Percentiles rank a stretch among this genome's conserved stretches.
Conservation (phyloP, 345 rosid genomes). For the Aquilaria yunnanensis region DNA sequence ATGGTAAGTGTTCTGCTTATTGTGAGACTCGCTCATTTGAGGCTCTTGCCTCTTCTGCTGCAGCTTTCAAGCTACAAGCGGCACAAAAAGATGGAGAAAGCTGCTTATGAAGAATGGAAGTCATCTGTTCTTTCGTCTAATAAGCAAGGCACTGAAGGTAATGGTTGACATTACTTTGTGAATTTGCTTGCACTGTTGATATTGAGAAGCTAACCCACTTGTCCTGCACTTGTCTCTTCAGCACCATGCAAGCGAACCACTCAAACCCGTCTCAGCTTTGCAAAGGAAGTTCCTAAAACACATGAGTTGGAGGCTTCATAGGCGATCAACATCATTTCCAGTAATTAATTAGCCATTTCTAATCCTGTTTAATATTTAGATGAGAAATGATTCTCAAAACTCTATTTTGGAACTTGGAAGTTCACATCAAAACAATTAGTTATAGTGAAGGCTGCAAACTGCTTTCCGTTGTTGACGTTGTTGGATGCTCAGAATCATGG, state of each 20-base stretch:
- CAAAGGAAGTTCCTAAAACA: conserved; percentile 34
- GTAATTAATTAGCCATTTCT: neutral
- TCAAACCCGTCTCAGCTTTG: conserved; percentile 54
- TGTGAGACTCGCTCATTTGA: too few relatives aligned
- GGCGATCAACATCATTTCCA: neutral
- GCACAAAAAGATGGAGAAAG: conserved; percentile 53
- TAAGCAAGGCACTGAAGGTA: conserved; percentile 41
- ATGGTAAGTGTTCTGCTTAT: too few relatives aligned
- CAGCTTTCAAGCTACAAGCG: conserved; percentile 68
- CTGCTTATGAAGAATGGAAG: conserved; percentile 74
- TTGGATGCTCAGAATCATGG: too few relatives aligned
- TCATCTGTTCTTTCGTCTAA: conserved; percentile 55
- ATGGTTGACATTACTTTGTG: neutral
- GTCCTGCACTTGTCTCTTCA: conserved; percentile 11
- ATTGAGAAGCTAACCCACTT: neutral
- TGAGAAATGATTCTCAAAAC: neutral
- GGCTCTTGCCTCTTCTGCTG: neutral
- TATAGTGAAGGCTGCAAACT: too few relatives aligned
- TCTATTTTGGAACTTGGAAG: neutral
- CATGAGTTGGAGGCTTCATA: conserved; percentile 34
- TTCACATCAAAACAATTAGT: neutral
- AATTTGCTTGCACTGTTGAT: neutral
- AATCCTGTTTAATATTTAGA: neutral
- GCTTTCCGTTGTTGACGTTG: too few relatives aligned
- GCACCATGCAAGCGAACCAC: conserved; percentile 51